A percentile compares a stretch with the other conserved stretches of the same genome.
phyloP scores from a whole-genome alignment of 495 filamentous ascomycete species.

The Trichocladium uniseriatum region DNA sequence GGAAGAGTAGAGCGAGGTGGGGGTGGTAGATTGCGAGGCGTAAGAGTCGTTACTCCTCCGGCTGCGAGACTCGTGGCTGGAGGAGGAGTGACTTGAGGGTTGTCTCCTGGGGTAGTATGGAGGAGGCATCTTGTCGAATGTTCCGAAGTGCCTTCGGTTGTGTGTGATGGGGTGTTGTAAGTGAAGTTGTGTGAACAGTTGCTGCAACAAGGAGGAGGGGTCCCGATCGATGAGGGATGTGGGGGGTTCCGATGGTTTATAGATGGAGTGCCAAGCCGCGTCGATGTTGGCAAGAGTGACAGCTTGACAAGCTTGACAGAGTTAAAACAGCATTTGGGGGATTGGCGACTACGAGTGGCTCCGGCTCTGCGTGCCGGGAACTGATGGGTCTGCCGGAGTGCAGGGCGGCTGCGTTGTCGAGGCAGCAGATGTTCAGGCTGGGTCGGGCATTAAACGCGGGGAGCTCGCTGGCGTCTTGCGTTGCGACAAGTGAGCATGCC shows the following conservation, averaged over 20 bases:
- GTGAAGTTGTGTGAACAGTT: neutral
- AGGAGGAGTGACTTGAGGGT: conserved; percentile 34
- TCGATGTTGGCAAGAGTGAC: conserved; percentile 4
- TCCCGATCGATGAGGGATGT: conserved; percentile 9
- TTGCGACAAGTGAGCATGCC: conserved; percentile 9
- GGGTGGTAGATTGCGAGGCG: conserved; percentile 57
- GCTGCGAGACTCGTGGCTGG: conserved; percentile 51
- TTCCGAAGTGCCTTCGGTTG: neutral
- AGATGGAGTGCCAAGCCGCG: conserved; percentile 3
- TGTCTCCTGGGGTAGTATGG: conserved; percentile 18
- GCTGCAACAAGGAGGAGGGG: neutral
- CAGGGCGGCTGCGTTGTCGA: conserved; percentile 13
- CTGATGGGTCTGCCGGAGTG: conserved; percentile 5
- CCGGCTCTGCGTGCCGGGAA: conserved; percentile 4
- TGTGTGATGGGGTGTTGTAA: neutral
- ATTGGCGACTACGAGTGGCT: conserved; percentile 16
- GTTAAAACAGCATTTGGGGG: conserved; percentile 1
- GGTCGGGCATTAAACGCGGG: conserved; percentile 34
- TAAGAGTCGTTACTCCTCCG: conserved; percentile 50
- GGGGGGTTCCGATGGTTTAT: conserved; percentile 21
- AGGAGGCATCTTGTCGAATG: conserved; percentile 20
- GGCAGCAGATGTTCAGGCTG: conserved; percentile 19
- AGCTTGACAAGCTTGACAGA: conserved; percentile 1
- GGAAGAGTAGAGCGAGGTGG: conserved; percentile 54
- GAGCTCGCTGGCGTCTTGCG: conserved; percentile 18